Percentiles rank a stretch among this genome's conserved stretches.
These are phyloP conservation scores for Alternaria rosae DNA, from an alignment of 2,329 filamentous ascomycete genomes.

Conservation along the genomic window DNA sequence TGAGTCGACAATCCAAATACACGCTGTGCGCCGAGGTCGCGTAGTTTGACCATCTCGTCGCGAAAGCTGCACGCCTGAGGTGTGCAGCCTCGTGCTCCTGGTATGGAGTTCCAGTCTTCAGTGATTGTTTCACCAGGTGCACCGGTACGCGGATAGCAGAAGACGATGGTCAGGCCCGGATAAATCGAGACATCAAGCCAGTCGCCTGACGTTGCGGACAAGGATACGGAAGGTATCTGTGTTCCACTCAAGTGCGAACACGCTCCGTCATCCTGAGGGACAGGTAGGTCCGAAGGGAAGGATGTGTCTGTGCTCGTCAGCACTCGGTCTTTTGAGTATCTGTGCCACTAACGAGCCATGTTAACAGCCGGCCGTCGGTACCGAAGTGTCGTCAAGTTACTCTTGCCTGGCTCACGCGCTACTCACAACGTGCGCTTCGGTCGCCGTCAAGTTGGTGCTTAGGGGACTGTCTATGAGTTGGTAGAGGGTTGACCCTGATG, in stretches of 20 bases:
- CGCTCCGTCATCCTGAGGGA: conserved; percentile 52
- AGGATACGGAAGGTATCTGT: conserved; percentile 38
- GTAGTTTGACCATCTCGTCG: conserved; percentile 34
- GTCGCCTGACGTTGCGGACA: conserved; percentile 44
- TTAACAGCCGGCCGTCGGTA: conserved; percentile 3
- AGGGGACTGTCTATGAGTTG: neutral
- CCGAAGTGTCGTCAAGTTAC: conserved; percentile 1
- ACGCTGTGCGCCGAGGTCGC: conserved; percentile 27
- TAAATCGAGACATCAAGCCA: conserved; percentile 44
- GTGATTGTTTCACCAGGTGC: conserved; percentile 52
- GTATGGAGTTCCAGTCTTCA: conserved; percentile 53
- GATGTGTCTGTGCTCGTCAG: conserved; percentile 30
- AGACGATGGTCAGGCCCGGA: conserved; percentile 50
- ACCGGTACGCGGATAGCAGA: conserved; percentile 54
- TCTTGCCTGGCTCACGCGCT: conserved; percentile 3
- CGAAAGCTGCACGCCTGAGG: conserved; percentile 56
- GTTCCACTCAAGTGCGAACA: conserved; percentile 47
- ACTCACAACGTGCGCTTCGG: neutral
- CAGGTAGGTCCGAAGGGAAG: conserved; percentile 48
- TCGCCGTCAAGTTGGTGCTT: conserved; percentile 3
- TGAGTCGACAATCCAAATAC: conserved; percentile 54
- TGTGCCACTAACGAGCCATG: conserved; percentile 31
- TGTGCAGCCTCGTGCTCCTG: conserved; percentile 54
- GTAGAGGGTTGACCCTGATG: neutral
- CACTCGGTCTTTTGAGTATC: conserved; percentile 7